These are phyloP conservation scores for Zarea fungicola DNA, from an alignment of 2,329 filamentous ascomycete genomes.

Conservation along the genomic window DNA sequence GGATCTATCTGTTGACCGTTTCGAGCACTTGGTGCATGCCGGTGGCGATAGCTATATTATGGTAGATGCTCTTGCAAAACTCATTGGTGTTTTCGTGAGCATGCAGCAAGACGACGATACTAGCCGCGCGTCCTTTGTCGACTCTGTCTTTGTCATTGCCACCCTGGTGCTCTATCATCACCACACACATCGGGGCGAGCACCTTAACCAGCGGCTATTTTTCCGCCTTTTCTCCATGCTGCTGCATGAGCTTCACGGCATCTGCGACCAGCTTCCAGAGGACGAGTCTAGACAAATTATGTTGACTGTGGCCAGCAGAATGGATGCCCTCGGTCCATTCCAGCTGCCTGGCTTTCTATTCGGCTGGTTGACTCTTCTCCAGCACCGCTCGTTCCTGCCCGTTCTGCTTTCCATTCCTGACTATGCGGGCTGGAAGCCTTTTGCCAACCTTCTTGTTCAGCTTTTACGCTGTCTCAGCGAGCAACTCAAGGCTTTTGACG, in stretches of 20 bases:
- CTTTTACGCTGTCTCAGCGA: slow-evolving; percentile 72
- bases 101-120: slow-evolving; percentile 62
- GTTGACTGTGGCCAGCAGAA: slow-evolving; percentile 63
- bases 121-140: slow-evolving; percentile 65
- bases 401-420: slow-evolving; percentile 64
- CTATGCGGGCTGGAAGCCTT: slow-evolving; percentile 68
- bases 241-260: slow-evolving; percentile 65
- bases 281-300: slow-evolving; percentile 65
- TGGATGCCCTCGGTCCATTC: slow-evolving; percentile 69
- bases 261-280: slow-evolving; percentile 53
- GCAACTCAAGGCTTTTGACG: slow-evolving; percentile 67
- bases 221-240: slow-evolving; percentile 83
- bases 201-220: slow-evolving; percentile 84
- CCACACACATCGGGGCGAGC: slow-evolving; percentile 72
- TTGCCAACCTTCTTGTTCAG: slow-evolving; percentile 67
- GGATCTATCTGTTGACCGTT: slow-evolving; percentile 72
- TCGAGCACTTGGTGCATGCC: slow-evolving; percentile 64
- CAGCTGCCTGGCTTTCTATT: slow-evolving; percentile 80
- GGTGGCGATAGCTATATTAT: slow-evolving; percentile 53
- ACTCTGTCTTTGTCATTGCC: slow-evolving; percentile 71
- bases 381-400: slow-evolving; percentile 81
- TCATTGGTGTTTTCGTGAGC: slow-evolving; percentile 71
- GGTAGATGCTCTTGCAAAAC: slow-evolving; percentile 75
- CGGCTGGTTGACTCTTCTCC: slow-evolving; percentile 75
- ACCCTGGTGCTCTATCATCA: slow-evolving; percentile 81